Conservation (phyloP, 805 yeast genomes). For the Nakazawaea molendinolei region DNA sequence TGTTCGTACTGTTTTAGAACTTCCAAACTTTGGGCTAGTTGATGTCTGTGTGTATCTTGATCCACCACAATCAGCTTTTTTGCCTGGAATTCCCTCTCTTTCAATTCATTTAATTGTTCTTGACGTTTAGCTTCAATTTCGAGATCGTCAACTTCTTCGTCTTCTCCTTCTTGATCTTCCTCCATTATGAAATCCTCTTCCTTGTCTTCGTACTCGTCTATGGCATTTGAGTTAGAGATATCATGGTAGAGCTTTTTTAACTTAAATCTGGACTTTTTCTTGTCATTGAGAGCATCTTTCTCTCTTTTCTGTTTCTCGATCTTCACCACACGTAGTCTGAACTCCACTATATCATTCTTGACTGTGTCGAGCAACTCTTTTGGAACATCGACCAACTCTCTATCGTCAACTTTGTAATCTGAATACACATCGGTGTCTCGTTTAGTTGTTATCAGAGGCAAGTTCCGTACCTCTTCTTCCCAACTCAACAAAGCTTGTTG, state of each 20-base stretch:
- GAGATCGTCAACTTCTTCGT: slow-evolving; percentile 18
- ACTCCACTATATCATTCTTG: slow-evolving; percentile 45
- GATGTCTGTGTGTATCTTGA: slow-evolving; percentile 23
- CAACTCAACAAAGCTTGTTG: too few relatives aligned
- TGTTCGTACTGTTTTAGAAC: slow-evolving; percentile 22
- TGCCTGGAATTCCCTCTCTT: slow-evolving; percentile 14
- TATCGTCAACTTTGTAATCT: slow-evolving; percentile 46
- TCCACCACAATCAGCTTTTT: slow-evolving; percentile 16
- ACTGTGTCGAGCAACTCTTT: slow-evolving; percentile 44
- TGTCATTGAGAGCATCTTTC: slow-evolving; percentile 39
- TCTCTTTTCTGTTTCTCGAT: slow-evolving; percentile 46
- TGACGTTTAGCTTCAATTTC: slow-evolving; percentile 18
- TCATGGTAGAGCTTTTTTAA: slow-evolving; percentile 34
- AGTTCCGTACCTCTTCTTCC: too few relatives aligned
- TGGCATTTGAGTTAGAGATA: slow-evolving; percentile 13
- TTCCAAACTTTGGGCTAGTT: slow-evolving; percentile 27
- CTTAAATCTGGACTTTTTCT: slow-evolving; percentile 39
- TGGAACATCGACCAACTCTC: slow-evolving; percentile 53
- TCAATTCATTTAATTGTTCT: slow-evolving; percentile 15
- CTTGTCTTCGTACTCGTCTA: slow-evolving; percentile 19
- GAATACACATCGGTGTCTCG: slow-evolving; percentile 6
- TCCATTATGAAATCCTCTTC: slow-evolving; percentile 15
- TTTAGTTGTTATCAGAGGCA: too few relatives aligned
- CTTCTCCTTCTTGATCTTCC: slow-evolving; percentile 26
- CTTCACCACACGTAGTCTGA: slow-evolving; percentile 47